Conservation (phyloP, 345 rosid species). For the Tarenaya hassleriana region DNA sequence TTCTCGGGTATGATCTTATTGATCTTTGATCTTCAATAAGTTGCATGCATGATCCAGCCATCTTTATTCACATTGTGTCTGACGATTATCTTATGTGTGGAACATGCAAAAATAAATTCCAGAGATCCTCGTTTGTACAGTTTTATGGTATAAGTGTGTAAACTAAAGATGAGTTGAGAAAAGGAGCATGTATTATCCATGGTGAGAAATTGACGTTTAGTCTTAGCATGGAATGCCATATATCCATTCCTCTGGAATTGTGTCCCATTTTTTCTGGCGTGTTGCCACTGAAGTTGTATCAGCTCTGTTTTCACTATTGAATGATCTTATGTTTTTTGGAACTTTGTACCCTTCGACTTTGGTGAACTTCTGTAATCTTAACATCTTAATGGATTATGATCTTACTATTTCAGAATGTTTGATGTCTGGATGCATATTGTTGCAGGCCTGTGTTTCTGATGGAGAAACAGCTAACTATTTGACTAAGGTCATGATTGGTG, state of each 20-base stretch:
- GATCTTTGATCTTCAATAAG: conserved; percentile 14
- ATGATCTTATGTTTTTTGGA: conserved; percentile 13
- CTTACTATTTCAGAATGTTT: conserved; percentile 15
- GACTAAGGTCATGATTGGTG: conserved; percentile 71
- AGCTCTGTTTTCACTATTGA: conserved; percentile 9
- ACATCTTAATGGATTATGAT: conserved; percentile 16
- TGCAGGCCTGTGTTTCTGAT: conserved; percentile 89
- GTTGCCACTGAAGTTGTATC: conserved; percentile 4
- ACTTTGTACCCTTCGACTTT: background rate
- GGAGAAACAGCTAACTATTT: conserved; percentile 70
- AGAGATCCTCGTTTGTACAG: conserved; percentile 2
- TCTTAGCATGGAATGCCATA: background rate
- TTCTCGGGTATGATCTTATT: conserved; percentile 66
- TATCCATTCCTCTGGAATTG: background rate
- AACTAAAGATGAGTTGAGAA: conserved; percentile 11
- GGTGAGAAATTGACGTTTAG: background rate
- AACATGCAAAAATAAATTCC: background rate
- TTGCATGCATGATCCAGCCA: conserved; percentile 17
- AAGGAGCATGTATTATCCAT: conserved; percentile 3
- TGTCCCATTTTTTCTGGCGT: conserved; percentile 2
- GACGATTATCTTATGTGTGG: conserved; percentile 14
- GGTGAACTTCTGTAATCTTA: conserved; percentile 13
- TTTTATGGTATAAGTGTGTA: background rate
- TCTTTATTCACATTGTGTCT: conserved; percentile 16
- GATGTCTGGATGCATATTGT: conserved; percentile 18